phyloP scores from a whole-genome alignment of 2,329 filamentous ascomycete genomes.

The Cladosporium sphaerospermum region DNA sequence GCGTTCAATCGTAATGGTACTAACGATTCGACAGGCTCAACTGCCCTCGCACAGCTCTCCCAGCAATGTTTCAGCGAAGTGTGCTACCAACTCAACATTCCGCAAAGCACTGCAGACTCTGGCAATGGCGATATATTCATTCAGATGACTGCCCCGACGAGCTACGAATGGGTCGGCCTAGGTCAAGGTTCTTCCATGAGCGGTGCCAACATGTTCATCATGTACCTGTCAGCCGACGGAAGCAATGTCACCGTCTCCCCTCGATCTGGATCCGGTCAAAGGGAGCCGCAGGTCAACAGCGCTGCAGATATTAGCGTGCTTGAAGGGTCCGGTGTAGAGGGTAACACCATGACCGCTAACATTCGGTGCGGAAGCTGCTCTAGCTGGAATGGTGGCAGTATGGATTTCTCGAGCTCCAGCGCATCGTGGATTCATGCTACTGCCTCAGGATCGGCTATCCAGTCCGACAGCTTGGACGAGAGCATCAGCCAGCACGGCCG shows the following conservation, averaged over 20 bases:
- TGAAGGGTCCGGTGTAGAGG: constrained; percentile 47
- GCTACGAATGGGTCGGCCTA: constrained; percentile 49
- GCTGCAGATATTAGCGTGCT: constrained; percentile 43
- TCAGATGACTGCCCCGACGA: constrained; percentile 49
- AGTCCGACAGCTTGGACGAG: constrained; percentile 40
- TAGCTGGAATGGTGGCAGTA: constrained; percentile 46
- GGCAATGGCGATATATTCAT: constrained; percentile 53
- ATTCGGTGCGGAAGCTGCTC: constrained; percentile 50
- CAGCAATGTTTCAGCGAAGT: constrained; percentile 24
- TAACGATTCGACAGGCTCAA: constrained; percentile 13
- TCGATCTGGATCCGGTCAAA: constrained; percentile 40
- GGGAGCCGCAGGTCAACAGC: constrained; percentile 37
- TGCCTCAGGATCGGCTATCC: constrained; percentile 41
- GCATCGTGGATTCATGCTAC: constrained; percentile 49
- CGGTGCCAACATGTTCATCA: constrained; percentile 53
- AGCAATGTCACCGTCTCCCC: constrained; percentile 54
- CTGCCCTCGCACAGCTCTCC: constrained; percentile 17
- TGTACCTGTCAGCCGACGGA: constrained; percentile 48
- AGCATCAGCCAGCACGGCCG: constrained; percentile 41
- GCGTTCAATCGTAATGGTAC: not conserved
- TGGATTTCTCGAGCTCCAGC: constrained; percentile 40
- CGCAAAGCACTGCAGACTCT: constrained; percentile 44
- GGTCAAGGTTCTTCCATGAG: constrained; percentile 51
- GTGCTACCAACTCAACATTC: constrained; percentile 50
- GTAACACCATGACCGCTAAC: constrained; percentile 51